These are phyloP conservation scores for Glarea lozoyensis DNA, from an alignment of 495 filamentous ascomycete species.

Conservation along the genomic window DNA sequence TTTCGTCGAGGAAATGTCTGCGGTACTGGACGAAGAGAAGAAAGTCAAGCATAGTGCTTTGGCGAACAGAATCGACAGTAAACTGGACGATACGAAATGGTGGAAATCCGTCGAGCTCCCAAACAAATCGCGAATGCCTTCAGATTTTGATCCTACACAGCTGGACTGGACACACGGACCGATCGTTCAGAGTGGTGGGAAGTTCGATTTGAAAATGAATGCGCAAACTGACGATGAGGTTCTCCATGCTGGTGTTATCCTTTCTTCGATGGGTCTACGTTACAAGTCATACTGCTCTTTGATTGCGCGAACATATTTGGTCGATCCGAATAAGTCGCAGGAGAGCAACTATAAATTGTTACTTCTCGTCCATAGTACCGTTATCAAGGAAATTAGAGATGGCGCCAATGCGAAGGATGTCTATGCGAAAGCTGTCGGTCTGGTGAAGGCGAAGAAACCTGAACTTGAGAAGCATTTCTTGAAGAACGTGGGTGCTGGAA, in stretches of 20 bases:
- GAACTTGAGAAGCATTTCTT: conserved; percentile 89
- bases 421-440: conserved; percentile 72
- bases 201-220: conserved; percentile 79
- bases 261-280: conserved; percentile 80
- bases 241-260: conserved; percentile 87
- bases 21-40: conserved; percentile 87
- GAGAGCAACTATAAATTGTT: conserved; percentile 93
- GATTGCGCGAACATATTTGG: conserved; percentile 86
- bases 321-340: conserved; percentile 91
- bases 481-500: conserved; percentile 81
- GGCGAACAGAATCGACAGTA: conserved; percentile 73
- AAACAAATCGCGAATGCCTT: conserved; percentile 63
- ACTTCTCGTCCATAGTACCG: conserved; percentile 69
- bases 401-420: conserved; percentile 83
- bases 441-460: conserved; percentile 80
- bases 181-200: conserved; percentile 90
- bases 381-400: conserved; percentile 85
- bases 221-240: conserved; percentile 69
- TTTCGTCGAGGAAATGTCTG: conserved; percentile 96
- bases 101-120: conserved; percentile 69
- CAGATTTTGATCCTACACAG: conserved; percentile 81
- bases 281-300: conserved; percentile 92
- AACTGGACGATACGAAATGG: conserved; percentile 87
- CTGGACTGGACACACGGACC: conserved; percentile 91
- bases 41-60: conserved; percentile 86